A percentile compares a stretch with the other conserved stretches of the same genome.
Evolutionary conservation across 2,329 filamentous ascomycete species (phyloP).

Genomic region (Ophiostoma sp.): DNA sequence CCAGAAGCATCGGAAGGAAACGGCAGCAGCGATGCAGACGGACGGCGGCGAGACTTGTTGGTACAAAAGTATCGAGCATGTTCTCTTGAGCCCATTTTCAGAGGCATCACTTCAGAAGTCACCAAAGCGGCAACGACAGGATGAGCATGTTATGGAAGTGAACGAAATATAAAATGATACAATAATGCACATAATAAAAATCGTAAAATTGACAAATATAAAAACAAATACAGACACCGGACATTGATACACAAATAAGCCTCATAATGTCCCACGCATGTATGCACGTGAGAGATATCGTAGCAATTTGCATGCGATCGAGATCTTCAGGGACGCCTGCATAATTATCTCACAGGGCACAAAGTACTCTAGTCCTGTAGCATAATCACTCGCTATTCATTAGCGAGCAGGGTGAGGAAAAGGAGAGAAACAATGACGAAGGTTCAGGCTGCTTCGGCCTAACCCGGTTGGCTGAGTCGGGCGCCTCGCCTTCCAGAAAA

Average conservation of each 20-base stretch:
- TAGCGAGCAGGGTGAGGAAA: neutral
- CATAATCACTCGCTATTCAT: neutral
- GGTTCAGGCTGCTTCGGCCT: neutral
- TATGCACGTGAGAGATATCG: neutral
- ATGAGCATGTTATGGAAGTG: neutral
- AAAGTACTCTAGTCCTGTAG: no score
- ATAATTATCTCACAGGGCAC: neutral
- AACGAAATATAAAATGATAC: neutral
- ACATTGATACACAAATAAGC: neutral
- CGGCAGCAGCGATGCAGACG: neutral
- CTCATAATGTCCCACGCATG: neutral
- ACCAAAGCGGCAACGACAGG: constrained; percentile 35
- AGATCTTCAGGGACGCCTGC: neutral
- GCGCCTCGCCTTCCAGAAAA: neutral
- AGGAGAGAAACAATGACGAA: neutral
- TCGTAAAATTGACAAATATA: neutral
- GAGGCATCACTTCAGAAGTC: constrained; percentile 59
- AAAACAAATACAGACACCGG: no score
- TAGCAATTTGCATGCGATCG: neutral
- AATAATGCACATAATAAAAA: neutral
- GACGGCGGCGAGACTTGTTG: constrained; percentile 43
- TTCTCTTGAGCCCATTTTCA: constrained; percentile 69
- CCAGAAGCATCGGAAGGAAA: constrained; percentile 27
- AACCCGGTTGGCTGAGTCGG: neutral
- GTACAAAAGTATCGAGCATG: constrained; percentile 73